A percentile compares a stretch with the other conserved stretches of the same genome.
These are phyloP conservation scores for Globisporangium takayamanum DNA, from an alignment of 352 stramenopile genomes.

Conservation along the genomic window DNA sequence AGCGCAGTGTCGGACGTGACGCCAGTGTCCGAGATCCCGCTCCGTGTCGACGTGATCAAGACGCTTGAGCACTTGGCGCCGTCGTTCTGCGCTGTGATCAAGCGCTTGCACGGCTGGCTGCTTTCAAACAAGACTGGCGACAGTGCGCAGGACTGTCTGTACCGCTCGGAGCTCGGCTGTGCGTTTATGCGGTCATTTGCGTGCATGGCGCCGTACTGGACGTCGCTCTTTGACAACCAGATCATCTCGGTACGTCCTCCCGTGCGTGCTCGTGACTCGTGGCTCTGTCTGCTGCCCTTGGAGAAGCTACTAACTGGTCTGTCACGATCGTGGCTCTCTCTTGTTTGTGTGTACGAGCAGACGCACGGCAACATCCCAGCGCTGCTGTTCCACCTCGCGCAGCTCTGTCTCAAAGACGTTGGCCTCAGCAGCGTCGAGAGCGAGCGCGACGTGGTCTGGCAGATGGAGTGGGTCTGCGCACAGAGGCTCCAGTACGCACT, in stretches of 20 bases:
- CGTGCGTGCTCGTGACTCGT: too few relatives aligned
- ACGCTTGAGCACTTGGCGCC: conserved; percentile 28
- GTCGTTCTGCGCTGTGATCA: conserved; percentile 30
- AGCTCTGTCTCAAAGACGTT: conserved; percentile 36
- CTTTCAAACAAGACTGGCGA: conserved; percentile 12
- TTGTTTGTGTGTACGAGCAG: conserved; percentile 11
- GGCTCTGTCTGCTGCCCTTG: neutral
- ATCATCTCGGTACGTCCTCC: conserved; percentile 36
- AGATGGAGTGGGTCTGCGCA: conserved; percentile 41
- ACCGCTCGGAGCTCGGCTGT: conserved; percentile 44
- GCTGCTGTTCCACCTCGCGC: conserved; percentile 56
- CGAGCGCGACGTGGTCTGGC: conserved; percentile 27
- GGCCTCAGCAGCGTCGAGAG: conserved; percentile 31
- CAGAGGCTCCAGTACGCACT: conserved; percentile 34
- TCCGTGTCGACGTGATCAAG: conserved; percentile 20
- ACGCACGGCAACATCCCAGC: conserved; percentile 53
- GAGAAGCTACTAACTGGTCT: neutral
- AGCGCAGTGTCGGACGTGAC: conserved; percentile 18
- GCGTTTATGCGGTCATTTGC: conserved; percentile 52
- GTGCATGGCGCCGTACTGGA: conserved; percentile 32
- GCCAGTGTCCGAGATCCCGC: conserved; percentile 19
- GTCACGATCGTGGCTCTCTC: neutral
- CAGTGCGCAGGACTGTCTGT: conserved; percentile 12
- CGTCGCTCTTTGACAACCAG: conserved; percentile 60
- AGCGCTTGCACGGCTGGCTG: conserved; percentile 35